Conservation (phyloP, 108 stramenopile genomes). For the Nannochloropsis oceanica region DNA sequence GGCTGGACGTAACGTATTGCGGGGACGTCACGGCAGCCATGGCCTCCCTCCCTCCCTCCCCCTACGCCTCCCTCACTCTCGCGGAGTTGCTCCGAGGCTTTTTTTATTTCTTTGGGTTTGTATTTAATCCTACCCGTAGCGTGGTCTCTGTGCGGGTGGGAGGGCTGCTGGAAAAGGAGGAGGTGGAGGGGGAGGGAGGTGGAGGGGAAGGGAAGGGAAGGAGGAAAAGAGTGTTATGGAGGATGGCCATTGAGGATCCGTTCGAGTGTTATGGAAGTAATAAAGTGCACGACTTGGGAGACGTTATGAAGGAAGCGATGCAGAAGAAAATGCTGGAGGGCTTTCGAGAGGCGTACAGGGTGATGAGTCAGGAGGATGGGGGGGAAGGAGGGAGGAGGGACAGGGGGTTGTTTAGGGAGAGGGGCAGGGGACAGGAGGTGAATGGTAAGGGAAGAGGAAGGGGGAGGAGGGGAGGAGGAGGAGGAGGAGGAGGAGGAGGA, state of each 20-base stretch:
- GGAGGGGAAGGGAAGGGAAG: neutral
- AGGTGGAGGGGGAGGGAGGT: neutral
- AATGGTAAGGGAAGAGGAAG: neutral
- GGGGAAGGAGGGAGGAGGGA: neutral
- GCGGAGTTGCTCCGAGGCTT: neutral
- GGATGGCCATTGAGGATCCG: neutral
- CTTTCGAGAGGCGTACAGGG: neutral
- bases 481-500: neutral
- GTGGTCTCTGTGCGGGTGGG: neutral
- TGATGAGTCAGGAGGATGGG: neutral
- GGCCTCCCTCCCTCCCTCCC: neutral
- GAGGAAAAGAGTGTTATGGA: neutral
- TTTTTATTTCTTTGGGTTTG: neutral
- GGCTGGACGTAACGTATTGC: neutral
- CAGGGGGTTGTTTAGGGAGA: no score
- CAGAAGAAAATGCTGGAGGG: neutral
- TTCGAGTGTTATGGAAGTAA: neutral
- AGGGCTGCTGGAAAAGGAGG: neutral
- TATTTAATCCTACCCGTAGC: neutral
- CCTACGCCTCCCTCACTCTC: neutral
- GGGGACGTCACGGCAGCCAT: neutral
- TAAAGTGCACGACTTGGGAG: neutral
- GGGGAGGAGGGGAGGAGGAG: neutral
- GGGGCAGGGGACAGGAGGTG: neutral
- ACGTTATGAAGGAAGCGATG: neutral